phyloP scores from a whole-genome alignment of 2,329 filamentous ascomycete species.

The Cladophialophora bantiana region DNA sequence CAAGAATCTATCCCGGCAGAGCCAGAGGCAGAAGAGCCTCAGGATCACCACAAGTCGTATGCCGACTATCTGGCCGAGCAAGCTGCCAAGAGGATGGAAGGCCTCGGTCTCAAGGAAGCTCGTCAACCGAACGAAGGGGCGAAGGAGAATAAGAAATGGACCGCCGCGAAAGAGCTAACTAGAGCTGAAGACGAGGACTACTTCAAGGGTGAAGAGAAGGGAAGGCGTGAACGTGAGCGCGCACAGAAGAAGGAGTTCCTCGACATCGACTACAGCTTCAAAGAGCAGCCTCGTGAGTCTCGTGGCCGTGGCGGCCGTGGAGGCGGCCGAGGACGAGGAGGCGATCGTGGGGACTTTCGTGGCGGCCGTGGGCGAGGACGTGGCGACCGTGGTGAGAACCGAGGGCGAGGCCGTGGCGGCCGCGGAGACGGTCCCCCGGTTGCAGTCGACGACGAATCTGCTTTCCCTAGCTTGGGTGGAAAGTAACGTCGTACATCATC shows the following conservation, averaged over 20 bases:
- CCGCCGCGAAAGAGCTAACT: slow-evolving; percentile 51
- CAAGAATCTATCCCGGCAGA: slow-evolving; percentile 21
- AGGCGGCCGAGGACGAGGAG: slow-evolving; percentile 55
- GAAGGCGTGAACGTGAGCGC: slow-evolving; percentile 81
- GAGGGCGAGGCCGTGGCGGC: slow-evolving; percentile 48
- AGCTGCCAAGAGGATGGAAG: slow-evolving; percentile 76
- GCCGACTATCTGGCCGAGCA: slow-evolving; percentile 82
- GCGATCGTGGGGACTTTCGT: slow-evolving; percentile 41
- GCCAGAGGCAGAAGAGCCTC: slow-evolving; percentile 60
- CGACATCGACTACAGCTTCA: slow-evolving; percentile 84
- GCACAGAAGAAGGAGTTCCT: slow-evolving; percentile 84
- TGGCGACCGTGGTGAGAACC: slow-evolving; percentile 51
- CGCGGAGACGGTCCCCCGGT: slow-evolving; percentile 37
- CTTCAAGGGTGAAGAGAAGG: slow-evolving; percentile 79
- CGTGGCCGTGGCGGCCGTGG: slow-evolving; percentile 55
- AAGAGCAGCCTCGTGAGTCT: slow-evolving; percentile 69
- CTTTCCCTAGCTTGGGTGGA: slow-evolving; percentile 41
- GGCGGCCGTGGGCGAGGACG: slow-evolving; percentile 39
- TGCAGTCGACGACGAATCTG: slow-evolving; percentile 39
- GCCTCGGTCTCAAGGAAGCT: slow-evolving; percentile 69
- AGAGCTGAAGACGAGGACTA: slow-evolving; percentile 71
- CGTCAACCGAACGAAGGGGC: slow-evolving; percentile 92
- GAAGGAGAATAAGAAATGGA: slow-evolving; percentile 73
- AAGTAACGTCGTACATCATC: slow-evolving; percentile 31
- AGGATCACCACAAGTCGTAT: slow-evolving; percentile 91